Base-by-base conservation (phyloP, 2,329 filamentous ascomycete genomes). In the Beauveria caledonica region DNA sequence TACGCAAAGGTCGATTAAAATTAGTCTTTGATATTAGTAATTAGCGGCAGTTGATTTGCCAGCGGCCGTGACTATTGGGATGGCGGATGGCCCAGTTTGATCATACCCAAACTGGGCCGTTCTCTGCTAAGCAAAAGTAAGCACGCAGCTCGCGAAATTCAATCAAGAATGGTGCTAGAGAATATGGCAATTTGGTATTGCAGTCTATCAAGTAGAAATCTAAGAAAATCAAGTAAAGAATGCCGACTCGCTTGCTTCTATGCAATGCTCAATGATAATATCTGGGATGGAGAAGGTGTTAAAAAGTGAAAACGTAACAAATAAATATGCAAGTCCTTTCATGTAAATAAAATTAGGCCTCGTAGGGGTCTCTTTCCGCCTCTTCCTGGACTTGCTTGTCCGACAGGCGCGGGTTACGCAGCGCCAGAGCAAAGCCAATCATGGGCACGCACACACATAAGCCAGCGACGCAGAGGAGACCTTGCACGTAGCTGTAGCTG, bases 401-500 rank as follows among this genome's bases (percentile, higher is more conserved):
- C 3, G 76, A 79, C 10, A 80, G 64, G 54, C 69, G 72, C 0
- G 77, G 78, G 64, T 80, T 78, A 10, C 76, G 68, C 46, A 80
- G 64, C 6, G 68, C 68, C 42, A 76, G 62, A 0, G 78, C 77
- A 62, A 80, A 77, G 0, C 60, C 72, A 63, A 80, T 76, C 67
- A 80, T 75, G 4, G 78, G 78, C 15, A 79, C 71, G 27, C 76
- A 78, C 8, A 81, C 64, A 44, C 71, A 76, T 33, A 80, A 74
- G 7, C 77, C 78, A 0, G 76, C 74, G 45, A 79, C 73, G 61
- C 72, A 76, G 0, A 81, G 72, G 5, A 79, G 64, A 2, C 71
- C 67, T 69, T 80, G 78, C 0, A 78, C 73, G 40, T 76, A 68
- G 55, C 73, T 69, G 64, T 81, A 81, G 49, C 77, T 74, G 17